phyloP scores from a whole-genome alignment of 208 protist genomes.

The Acanthamoeba healyi region DNA sequence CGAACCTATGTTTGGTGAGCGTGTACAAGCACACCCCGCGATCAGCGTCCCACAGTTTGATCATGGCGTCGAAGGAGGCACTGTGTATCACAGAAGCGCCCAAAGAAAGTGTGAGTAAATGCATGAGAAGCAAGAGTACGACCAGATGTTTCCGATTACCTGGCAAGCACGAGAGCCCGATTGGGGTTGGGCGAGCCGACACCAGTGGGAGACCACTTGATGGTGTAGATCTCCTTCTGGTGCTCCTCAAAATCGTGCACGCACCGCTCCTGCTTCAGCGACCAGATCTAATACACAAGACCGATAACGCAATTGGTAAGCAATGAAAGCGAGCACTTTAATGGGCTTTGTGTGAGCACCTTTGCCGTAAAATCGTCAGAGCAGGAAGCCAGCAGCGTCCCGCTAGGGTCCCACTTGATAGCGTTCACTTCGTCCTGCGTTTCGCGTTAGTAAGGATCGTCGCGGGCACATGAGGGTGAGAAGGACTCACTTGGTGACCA shows the following conservation, averaged over 20 bases:
- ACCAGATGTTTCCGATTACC: too few species aligned
- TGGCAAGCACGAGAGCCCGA: constrained; percentile 85
- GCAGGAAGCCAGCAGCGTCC: constrained; percentile 92
- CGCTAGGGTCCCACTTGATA: constrained; percentile 92
- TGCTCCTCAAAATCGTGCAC: constrained; percentile 87
- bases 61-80: constrained; percentile 89
- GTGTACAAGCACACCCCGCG: constrained; percentile 83
- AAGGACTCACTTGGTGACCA: constrained; percentile 85
- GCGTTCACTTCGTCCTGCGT: constrained; percentile 93
- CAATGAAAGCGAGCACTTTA: too few species aligned
- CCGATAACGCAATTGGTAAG: too few species aligned
- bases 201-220: constrained; percentile 87
- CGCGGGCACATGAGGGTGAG: too few species aligned
- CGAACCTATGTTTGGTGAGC: constrained; percentile 85
- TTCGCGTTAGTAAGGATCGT: too few species aligned
- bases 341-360: too few species aligned
- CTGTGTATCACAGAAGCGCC: constrained; percentile 64
- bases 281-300: constrained; percentile 81
- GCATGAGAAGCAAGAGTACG: neutral
- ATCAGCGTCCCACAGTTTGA: constrained; percentile 90
- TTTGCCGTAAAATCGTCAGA: constrained; percentile 94
- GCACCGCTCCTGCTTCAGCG: constrained; percentile 78
- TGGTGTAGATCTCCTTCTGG: constrained; percentile 91
- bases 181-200: constrained; percentile 84
- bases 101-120: neutral